These are phyloP conservation scores for Kodamaea kakaduensis DNA, from an alignment of 805 yeast genomes.

Conservation along the genomic window DNA sequence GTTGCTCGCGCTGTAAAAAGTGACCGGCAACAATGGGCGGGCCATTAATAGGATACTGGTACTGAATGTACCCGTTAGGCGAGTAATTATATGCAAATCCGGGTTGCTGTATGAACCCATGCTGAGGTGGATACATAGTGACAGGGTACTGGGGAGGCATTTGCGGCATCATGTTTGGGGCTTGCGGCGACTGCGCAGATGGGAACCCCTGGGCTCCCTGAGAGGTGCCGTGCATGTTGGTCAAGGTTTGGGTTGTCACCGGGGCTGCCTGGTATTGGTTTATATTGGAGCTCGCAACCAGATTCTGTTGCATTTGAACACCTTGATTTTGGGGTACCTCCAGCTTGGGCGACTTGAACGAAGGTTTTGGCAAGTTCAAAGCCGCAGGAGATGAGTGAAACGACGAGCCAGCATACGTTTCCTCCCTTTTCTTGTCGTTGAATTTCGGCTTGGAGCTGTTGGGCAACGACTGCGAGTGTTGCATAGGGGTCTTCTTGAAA, in stretches of 20 bases:
- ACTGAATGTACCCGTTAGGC: conserved; percentile 32
- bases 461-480: conserved; percentile 1
- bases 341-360: conserved; percentile 35
- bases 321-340: not conserved
- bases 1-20: conserved; percentile 1
- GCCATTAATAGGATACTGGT: conserved; percentile 16
- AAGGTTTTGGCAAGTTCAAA: conserved; percentile 51
- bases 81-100: conserved; percentile 30
- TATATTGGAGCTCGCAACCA: not conserved
- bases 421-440: conserved; percentile 20
- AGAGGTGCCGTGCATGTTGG: not conserved
- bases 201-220: not conserved
- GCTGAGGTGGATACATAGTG: conserved; percentile 28
- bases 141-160: conserved; percentile 27
- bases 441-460: conserved; percentile 4
- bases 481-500: conserved; percentile 12
- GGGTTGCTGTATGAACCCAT: conserved; percentile 20
- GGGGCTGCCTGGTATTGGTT: too few species aligned
- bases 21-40: conserved; percentile 11
- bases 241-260: too few species aligned
- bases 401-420: conserved; percentile 53
- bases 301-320: not conserved
- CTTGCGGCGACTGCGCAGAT: not conserved
- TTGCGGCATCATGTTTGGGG: not conserved
- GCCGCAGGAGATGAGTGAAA: conserved; percentile 57